Base-by-base conservation (phyloP, 768 basidiomycete species). In the Pisolithus albus region DNA sequence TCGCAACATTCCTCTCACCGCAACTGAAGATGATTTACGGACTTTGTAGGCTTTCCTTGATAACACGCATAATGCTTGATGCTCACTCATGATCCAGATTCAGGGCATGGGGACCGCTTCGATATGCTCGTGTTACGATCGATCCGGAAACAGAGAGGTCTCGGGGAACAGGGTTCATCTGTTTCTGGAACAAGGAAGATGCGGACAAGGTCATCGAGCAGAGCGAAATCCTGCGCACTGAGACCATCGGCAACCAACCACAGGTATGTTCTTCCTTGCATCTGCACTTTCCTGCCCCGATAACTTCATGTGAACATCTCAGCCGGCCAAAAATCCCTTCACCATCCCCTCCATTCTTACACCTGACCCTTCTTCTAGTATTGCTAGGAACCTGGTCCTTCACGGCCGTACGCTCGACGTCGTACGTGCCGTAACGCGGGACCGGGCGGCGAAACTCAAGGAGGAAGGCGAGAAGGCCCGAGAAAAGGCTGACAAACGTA, bases 381-480 rank as follows among this genome's bases (percentile, higher is more conserved):
- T 90, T 0, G 92, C 92, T 0, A 81, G 84, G 52, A 85, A 78
- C 56, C 73, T 99, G 15, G 93, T 95, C 0, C 66, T 99, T 4
- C 92, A 96, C 57, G 96, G 95, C 6, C 80, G 95, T 18, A 93
- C 93, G 2, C 79, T 99, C 10, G 93, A 95, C 55, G 89, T 95
- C 43, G 81, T 85, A 16, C 81, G 84, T 9, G 96, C 96, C 2
- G 92, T 99, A 28, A 92, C 92, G 1, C 73, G 93, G 47, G 92
- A 94, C 55, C 79, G 88, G 57, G 96, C 96, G 6, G 78, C 81
- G 5, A 88, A 87, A 66, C 78, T 97, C 44, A 90, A 88, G 63
- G 93, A 96, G 55, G 88, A 86, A 16, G 86, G 88, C 4, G 93
- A 94, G 64, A 84, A 82, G 61, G 76, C 79, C 54, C 77, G 92